Conservation (phyloP, 2,329 filamentous ascomycete species). For the Monosporascus sp. region DNA sequence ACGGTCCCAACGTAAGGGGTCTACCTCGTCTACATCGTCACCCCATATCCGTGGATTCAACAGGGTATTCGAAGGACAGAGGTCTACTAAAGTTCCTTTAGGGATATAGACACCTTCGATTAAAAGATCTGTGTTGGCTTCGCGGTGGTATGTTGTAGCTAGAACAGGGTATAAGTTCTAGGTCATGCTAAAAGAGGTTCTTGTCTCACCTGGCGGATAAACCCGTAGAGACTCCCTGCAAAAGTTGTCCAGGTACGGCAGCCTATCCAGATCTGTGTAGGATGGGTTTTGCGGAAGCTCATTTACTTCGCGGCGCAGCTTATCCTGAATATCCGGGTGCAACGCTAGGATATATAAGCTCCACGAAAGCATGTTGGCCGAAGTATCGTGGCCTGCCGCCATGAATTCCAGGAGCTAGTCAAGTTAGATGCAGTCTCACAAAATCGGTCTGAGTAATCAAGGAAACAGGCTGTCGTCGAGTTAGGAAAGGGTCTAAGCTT, state of each 20-base stretch:
- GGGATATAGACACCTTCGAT: conserved; percentile 18
- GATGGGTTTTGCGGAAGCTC: background rate
- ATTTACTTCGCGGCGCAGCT: conserved; percentile 4
- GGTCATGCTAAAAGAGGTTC: no score
- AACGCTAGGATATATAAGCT: conserved; percentile 7
- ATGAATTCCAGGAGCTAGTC: conserved; percentile 9
- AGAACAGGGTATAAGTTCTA: background rate
- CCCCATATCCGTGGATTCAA: conserved; percentile 21
- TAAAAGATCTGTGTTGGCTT: conserved; percentile 11
- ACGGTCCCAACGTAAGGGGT: conserved; percentile 18
- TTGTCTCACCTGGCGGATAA: conserved; percentile 6
- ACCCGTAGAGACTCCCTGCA: conserved; percentile 5
- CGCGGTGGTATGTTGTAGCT: conserved; percentile 8
- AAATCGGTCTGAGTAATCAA: background rate
- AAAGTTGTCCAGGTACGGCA: conserved; percentile 9
- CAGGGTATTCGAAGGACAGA: conserved; percentile 13
- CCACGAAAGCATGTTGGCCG: conserved; percentile 11
- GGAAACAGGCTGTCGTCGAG: background rate
- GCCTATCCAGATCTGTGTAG: conserved; percentile 3
- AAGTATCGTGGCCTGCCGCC: conserved; percentile 11
- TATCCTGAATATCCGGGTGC: conserved; percentile 5
- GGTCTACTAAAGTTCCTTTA: conserved; percentile 18
- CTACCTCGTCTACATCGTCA: conserved; percentile 15
- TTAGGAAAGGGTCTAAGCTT: background rate
- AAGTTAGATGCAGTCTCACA: no score